A percentile compares a stretch with the other conserved stretches of the same genome.
phyloP scores from a whole-genome alignment of 495 filamentous ascomycete species.

The Annulohypoxylon nitens region DNA sequence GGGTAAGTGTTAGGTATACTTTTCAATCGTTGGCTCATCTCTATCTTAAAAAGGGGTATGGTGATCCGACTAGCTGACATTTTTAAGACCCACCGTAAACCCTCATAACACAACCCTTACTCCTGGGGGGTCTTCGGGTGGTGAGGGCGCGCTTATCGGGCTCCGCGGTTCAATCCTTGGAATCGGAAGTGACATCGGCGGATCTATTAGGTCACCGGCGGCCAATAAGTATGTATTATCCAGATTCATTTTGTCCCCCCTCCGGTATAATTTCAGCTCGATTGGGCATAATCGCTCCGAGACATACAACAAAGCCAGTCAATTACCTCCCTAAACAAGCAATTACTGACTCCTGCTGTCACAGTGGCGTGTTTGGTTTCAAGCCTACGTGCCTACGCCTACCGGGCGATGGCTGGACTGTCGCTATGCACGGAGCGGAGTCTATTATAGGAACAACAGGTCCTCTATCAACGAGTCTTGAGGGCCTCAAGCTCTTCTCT shows the following conservation, averaged over 20 bases:
- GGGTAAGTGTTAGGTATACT: conserved; percentile 53
- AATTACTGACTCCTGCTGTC: too few relatives aligned
- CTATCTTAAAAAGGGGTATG: not conserved
- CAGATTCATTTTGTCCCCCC: too few relatives aligned
- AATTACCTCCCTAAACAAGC: too few relatives aligned
- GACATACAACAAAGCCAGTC: too few relatives aligned
- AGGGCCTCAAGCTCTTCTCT: conserved; percentile 75
- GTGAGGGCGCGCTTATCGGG: conserved; percentile 74
- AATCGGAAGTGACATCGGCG: conserved; percentile 78
- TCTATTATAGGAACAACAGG: conserved; percentile 72
- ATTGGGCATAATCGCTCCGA: too few relatives aligned
- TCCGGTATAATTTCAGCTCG: too few relatives aligned
- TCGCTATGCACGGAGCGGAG: conserved; percentile 69
- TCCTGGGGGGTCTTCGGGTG: conserved; percentile 73
- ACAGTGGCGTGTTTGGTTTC: conserved; percentile 70
- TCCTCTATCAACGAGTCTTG: conserved; percentile 71
- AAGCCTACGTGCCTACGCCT: conserved; percentile 71
- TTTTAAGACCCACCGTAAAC: conserved; percentile 66
- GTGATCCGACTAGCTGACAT: conserved; percentile 36
- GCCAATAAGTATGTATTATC: conserved; percentile 57
- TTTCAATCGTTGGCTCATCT: conserved; percentile 37
- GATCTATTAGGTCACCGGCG: conserved; percentile 75
- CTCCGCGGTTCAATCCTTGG: conserved; percentile 71
- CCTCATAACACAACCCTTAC: conserved; percentile 69
- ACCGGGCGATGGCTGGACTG: conserved; percentile 63